phyloP scores from a whole-genome alignment of 2,329 filamentous ascomycete species.

The Elsinoe fawcettii region DNA sequence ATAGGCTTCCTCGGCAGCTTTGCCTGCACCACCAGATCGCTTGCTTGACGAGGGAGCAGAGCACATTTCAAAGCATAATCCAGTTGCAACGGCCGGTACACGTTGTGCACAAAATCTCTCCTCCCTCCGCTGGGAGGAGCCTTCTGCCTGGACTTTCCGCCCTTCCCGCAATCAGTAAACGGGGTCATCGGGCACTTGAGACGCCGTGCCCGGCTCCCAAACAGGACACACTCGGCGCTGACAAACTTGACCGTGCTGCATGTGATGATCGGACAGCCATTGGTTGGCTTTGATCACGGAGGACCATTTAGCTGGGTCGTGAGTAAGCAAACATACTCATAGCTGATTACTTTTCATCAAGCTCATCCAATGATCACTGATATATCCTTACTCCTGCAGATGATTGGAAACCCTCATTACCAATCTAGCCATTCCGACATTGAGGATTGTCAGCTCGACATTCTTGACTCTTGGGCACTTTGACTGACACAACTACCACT shows the following conservation, averaged over 20 bases:
- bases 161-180: not conserved
- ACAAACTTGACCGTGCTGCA: not conserved
- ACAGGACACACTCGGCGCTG: not conserved
- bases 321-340: not conserved
- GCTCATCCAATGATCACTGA: not conserved
- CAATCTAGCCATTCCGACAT: not conserved
- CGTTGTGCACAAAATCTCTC: not conserved
- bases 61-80: conserved; percentile 2
- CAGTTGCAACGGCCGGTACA: not conserved
- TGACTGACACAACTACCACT: too few species aligned
- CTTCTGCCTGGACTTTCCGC: not conserved
- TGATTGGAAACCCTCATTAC: not conserved
- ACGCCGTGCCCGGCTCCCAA: not conserved
- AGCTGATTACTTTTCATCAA: not conserved
- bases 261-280: not conserved
- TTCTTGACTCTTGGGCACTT: too few species aligned
- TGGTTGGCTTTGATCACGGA: not conserved
- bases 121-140: not conserved
- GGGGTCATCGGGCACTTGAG: not conserved
- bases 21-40: not conserved
- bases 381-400: not conserved
- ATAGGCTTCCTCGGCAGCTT: not conserved
- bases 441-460: not conserved
- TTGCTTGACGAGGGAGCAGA: not conserved
- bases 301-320: not conserved